Evolutionary conservation across 2,329 filamentous ascomycete genomes (phyloP), one percentile per base, ranked within the genome.

Genomic region (Biscogniauxia mediterranea): DNA sequence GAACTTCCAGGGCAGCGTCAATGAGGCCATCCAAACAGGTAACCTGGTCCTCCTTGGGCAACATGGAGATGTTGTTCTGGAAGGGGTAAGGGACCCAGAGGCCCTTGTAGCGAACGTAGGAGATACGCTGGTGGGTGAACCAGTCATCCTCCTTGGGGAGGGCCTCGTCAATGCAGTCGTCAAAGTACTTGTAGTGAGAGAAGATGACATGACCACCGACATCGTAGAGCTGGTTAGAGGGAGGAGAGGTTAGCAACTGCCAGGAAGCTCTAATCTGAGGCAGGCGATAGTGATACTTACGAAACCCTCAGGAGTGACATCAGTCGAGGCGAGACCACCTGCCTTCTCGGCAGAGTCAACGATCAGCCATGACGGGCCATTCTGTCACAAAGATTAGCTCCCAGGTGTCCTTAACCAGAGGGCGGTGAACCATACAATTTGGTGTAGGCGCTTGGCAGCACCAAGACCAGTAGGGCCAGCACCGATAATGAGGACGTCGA

Each of bases 131-230:
- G 83, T 99, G 95, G 68, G 88, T 92, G 81, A 90, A 98, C 95
- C 95, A 99, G 82, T 99, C 95, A 62, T 92, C 89, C 62, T 93
- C 87, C 75, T 92, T 92, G 73, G 95, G 95, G 51, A 99, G 89
- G 57, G 95, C 95, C 85, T 99, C 95, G 78, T 98, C 87, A 76
- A 99, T 89, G 83, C 92, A 96, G 84, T 99, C 95, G 81, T 99
- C 95, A 78, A 99, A 99, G 88, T 99, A 99, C 83, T 97, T 97
- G 90, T 99, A 99, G 87, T 97, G 93, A 71, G 93, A 97, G 86
- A 97, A 97, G 82, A 97, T 97, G 80, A 97, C 93, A 81, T 97
- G 93, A 72, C 93, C 93, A 77, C 93, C 93, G 72, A 99, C 95
- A 81, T 99, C 95, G 86, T 97, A 99, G 73, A 99, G 87, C 94